A percentile compares a stretch with the other conserved stretches of the same genome.
These are phyloP conservation scores for Clitopilus passeckerianus DNA, from an alignment of 768 basidiomycete genomes.

Conservation along the genomic window DNA sequence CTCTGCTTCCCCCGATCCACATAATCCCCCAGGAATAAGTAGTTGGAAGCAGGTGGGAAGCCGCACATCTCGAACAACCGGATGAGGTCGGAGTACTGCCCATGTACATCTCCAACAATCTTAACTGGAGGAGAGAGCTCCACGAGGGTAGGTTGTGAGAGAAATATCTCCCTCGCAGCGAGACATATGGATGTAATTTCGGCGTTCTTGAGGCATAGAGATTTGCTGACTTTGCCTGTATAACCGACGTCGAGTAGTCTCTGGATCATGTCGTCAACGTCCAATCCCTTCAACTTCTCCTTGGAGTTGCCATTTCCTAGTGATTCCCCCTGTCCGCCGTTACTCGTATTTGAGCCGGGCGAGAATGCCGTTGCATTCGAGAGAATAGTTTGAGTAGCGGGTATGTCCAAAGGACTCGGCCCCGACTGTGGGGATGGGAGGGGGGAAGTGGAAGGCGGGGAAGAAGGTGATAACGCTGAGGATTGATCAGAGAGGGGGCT, in stretches of 20 bases:
- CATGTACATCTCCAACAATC: conserved; percentile 99
- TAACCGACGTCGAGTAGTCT: conserved; percentile 95
- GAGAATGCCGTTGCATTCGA: conserved; percentile 57
- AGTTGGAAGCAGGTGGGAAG: conserved; percentile 95
- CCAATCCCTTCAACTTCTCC: conserved; percentile 67
- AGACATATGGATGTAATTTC: conserved; percentile 94
- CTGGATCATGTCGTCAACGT: conserved; percentile 98
- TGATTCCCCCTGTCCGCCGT: conserved; percentile 33
- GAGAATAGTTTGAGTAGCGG: conserved; percentile 80
- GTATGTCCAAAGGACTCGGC: conserved; percentile 68
- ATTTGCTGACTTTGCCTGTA: conserved; percentile 96
- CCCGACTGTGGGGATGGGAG: conserved; percentile 35
- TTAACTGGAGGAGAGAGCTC: conserved; percentile 98
- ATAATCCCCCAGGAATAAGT: conserved; percentile 98
- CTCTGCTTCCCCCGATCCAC: conserved; percentile 99
- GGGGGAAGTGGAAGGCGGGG: conserved; percentile 31
- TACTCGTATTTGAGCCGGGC: conserved; percentile 44
- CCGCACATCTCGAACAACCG: conserved; percentile 99
- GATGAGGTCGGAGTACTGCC: conserved; percentile 98
- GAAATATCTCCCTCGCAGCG: conserved; percentile 93
- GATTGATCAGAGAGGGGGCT: conserved; percentile 25
- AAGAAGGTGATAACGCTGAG: conserved; percentile 31
- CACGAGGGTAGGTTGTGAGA: conserved; percentile 93
- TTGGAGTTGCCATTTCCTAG: conserved; percentile 41
- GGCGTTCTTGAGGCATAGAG: conserved; percentile 89